Evolutionary conservation across 371 early-diverging fungal genomes (phyloP), one percentile per base, ranked within the genome.

Genomic region (Apophysomyces sp.): DNA sequence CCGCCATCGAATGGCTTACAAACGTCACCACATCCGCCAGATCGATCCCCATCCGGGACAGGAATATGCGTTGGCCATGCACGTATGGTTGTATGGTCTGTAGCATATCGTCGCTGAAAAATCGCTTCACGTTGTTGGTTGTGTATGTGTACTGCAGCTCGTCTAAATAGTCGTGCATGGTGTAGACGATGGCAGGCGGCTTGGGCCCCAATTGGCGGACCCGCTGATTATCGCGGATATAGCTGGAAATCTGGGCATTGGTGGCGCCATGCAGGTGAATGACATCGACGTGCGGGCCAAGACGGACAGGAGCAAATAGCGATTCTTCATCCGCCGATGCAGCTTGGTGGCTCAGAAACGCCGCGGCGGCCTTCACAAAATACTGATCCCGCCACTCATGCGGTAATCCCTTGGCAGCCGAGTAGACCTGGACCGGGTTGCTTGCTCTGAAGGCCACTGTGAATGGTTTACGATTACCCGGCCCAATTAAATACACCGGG

Each of bases 231-330:
- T 66, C 72, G 7, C 74, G 72, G 7, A 86, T 54, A 27, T 76
- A 73, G n/a, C 79, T 70, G 3, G 85, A 70, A 6, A 82, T 70
- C 18, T 84, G 78, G 15, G 86, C 88, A 60, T 84, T 88, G 9
- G 86, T 82, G 1, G 85, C 86, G 6, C 88, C 88, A 59, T 88
- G 88, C 8, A 82, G 56, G 73, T 88, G 88, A 36, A 88, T 82
- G 5, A 88, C 66, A 40, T 86, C 86, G 9, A 88, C 80, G 58
- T 44, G 63, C 0, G 69, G 69, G 3, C 52, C 69, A 52, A 55
- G 71, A n/a, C 39, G 66, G 13, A 67, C 32, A 0, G 80, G 75
- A 2, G 83, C 84, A 73, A 87, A 87, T 9, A 84, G 63, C 0
- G 88, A 78, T 32, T 82, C 71, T 41, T 87, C 88, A 24, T 82